These are phyloP conservation scores for Glaciozyma antarctica DNA, from an alignment of 768 basidiomycete genomes.

Conservation along the genomic window DNA sequence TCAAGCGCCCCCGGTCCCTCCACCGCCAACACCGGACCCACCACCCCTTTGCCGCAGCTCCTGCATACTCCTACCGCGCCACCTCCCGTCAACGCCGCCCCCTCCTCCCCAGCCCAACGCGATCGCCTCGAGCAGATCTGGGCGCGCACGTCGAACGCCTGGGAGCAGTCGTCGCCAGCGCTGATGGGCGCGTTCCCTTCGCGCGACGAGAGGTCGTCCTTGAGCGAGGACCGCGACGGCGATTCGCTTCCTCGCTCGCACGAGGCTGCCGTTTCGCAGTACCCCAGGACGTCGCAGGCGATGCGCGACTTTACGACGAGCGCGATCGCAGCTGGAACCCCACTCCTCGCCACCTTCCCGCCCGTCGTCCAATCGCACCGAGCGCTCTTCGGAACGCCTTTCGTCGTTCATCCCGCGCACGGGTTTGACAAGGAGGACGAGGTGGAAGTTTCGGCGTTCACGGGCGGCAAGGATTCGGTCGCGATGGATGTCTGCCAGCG, in stretches of 20 bases:
- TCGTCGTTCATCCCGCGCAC: not conserved
- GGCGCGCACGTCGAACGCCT: conserved; percentile 19
- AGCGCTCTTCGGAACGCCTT: not conserved
- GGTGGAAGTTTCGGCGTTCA: not conserved
- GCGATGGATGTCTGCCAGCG: not conserved
- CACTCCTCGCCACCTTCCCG: not conserved
- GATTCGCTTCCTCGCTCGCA: no score
- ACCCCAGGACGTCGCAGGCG: conserved; percentile 5
- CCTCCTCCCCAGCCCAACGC: conserved; percentile 8
- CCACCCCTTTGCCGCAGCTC: conserved; percentile 25
- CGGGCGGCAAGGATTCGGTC: not conserved
- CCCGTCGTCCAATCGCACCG: not conserved
- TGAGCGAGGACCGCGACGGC: not conserved
- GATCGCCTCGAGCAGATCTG: conserved; percentile 31
- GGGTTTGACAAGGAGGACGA: not conserved
- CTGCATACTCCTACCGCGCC: conserved; percentile 31
- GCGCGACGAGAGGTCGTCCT: not conserved
- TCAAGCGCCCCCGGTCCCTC: not conserved
- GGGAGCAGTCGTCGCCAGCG: conserved; percentile 31
- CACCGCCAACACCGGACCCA: conserved; percentile 1
- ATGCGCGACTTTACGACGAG: conserved; percentile 1
- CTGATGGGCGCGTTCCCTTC: conserved; percentile 20
- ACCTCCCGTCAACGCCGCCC: conserved; percentile 19
- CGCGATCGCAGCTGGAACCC: conserved; percentile 1
- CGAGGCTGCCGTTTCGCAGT: not conserved